These are phyloP conservation scores for Metschnikowia matae DNA, from an alignment of 805 yeast genomes.

Conservation along the genomic window DNA sequence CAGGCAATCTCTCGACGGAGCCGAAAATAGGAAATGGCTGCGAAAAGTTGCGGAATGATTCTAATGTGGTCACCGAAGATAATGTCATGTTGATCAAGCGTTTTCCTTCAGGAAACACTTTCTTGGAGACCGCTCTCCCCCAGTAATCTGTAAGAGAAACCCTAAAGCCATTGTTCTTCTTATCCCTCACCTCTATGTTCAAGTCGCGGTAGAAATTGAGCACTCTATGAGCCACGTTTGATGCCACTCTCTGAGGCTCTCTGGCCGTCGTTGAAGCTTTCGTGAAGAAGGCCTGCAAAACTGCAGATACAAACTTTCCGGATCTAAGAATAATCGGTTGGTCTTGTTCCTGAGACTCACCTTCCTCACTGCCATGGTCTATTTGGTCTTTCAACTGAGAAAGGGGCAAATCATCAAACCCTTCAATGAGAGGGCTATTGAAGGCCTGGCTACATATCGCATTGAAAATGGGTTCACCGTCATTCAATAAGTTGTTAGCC, in stretches of 20 bases:
- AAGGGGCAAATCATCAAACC: conserved; percentile 51
- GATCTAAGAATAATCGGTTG: background rate
- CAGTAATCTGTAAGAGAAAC: conserved; percentile 64
- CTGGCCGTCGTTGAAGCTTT: background rate
- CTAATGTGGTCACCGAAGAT: conserved; percentile 28
- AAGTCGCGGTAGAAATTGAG: conserved; percentile 47
- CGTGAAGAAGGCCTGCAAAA: conserved; percentile 9
- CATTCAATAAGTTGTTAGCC: conserved; percentile 38
- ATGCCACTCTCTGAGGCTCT: conserved; percentile 15
- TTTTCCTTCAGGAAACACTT: conserved; percentile 36
- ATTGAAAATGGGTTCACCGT: conserved; percentile 23
- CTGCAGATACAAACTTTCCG: conserved; percentile 5
- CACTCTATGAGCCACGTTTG: background rate
- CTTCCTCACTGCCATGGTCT: background rate
- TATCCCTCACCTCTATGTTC: conserved; percentile 51
- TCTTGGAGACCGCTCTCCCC: conserved; percentile 58
- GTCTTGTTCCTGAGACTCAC: background rate
- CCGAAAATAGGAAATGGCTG: conserved; percentile 51
- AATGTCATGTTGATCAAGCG: conserved; percentile 36
- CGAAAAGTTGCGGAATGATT: conserved; percentile 32
- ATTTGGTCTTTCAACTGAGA: conserved; percentile 9
- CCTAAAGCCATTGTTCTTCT: conserved; percentile 50
- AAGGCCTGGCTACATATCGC: conserved; percentile 23
- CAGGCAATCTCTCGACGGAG: conserved; percentile 39
- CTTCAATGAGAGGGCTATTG: conserved; percentile 48